A percentile compares a stretch with the other conserved stretches of the same genome.
Conservation (phyloP, 179 eudicot genomes). For the Silene coronaria region DNA sequence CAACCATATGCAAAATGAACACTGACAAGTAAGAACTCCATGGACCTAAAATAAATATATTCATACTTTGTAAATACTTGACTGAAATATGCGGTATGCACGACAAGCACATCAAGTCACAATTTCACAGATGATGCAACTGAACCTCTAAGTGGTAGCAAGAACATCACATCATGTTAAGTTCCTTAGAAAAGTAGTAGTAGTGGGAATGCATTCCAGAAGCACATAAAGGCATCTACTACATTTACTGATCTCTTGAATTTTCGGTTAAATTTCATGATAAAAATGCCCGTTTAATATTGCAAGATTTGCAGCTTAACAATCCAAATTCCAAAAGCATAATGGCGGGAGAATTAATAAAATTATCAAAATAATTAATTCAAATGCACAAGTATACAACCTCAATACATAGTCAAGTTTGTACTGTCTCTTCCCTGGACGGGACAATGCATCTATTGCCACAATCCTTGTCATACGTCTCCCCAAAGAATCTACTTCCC, state of each 20-base stretch:
- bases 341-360: not conserved
- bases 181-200: not conserved
- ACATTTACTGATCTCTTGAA: slow-evolving; percentile 7
- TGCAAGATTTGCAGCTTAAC: not conserved
- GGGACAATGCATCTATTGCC: slow-evolving; percentile 76
- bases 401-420: slow-evolving; percentile 51
- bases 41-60: not conserved
- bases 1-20: not conserved
- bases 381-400: slow-evolving; percentile 27
- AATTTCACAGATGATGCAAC: not conserved
- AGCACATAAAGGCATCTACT: not conserved
- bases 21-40: not conserved
- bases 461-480: slow-evolving; percentile 71
- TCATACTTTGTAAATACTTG: slow-evolving; percentile 2
- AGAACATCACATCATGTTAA: not conserved
- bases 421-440: slow-evolving; percentile 68
- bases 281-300: not conserved
- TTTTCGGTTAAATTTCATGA: not conserved
- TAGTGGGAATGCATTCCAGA: slow-evolving; percentile 2
- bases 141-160: not conserved
- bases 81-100: slow-evolving; percentile 5
- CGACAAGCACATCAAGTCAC: not conserved
- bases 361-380: not conserved
- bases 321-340: not conserved
- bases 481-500: slow-evolving; percentile 49